Percentiles rank a stretch among this genome's conserved stretches.
Evolutionary conservation across 2,329 filamentous ascomycete species (phyloP).

Genomic region (Alternaria gaisen): DNA sequence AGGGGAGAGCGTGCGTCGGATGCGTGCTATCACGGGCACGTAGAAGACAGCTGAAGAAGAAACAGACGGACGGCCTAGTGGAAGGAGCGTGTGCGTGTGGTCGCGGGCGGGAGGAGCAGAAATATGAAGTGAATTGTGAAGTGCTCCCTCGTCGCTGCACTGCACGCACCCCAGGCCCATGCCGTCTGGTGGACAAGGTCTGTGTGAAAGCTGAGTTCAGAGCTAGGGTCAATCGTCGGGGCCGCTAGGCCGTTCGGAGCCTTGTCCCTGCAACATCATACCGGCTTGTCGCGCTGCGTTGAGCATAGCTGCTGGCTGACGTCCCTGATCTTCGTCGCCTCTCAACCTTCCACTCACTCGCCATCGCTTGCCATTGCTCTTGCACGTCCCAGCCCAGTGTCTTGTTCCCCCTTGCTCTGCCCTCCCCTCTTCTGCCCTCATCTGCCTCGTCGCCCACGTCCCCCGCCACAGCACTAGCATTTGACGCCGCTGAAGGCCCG

Average conservation of each 20-base stretch:
- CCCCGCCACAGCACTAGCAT: background rate
- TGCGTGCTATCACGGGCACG: constrained; percentile 1
- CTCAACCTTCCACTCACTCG: constrained; percentile 1
- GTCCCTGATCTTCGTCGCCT: constrained; percentile 15
- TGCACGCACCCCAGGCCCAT: constrained; percentile 3
- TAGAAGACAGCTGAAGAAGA: constrained; percentile 9
- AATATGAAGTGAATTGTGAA: constrained; percentile 20
- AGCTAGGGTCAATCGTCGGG: constrained; percentile 16
- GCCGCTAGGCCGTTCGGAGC: constrained; percentile 23
- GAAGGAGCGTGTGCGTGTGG: constrained; percentile 1
- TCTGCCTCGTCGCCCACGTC: background rate
- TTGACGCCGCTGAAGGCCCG: constrained; percentile 25
- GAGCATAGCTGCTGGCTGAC: constrained; percentile 10
- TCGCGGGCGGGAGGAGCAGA: constrained; percentile 14
- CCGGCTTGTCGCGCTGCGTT: constrained; percentile 6
- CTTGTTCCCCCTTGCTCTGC: too few species aligned
- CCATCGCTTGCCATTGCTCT: background rate
- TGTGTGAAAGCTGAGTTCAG: constrained; percentile 29
- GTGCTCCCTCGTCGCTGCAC: constrained; percentile 16
- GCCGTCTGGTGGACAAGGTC: constrained; percentile 22
- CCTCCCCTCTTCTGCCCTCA: too few species aligned
- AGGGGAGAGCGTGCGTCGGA: constrained; percentile 3
- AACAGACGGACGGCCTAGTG: constrained; percentile 11
- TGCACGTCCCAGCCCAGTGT: background rate
- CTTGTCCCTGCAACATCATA: constrained; percentile 11